phyloP scores from a whole-genome alignment of 2,329 filamentous ascomycete genomes.

The Sodiomyces alkalinus region DNA sequence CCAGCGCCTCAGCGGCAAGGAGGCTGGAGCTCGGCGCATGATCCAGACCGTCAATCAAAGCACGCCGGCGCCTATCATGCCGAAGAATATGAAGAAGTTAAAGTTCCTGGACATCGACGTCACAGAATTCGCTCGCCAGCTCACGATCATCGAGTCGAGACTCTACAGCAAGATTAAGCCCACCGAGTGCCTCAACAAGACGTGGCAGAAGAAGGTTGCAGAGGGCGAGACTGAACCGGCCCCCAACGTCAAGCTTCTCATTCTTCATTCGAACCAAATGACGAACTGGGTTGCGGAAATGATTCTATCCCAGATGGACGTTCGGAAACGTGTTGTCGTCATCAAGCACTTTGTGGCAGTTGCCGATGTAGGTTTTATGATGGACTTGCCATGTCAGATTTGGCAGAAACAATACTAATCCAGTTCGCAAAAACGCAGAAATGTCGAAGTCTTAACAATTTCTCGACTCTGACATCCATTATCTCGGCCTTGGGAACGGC shows the following conservation, averaged over 20 bases:
- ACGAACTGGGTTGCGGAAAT: slow-evolving; percentile 99
- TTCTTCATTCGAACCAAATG: slow-evolving; percentile 95
- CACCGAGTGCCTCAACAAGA: slow-evolving; percentile 94
- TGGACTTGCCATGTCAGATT: not conserved
- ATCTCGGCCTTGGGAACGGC: slow-evolving; percentile 91
- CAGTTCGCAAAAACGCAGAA: slow-evolving; percentile 38
- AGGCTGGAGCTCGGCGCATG: slow-evolving; percentile 70
- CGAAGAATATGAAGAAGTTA: slow-evolving; percentile 98
- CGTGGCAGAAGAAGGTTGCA: slow-evolving; percentile 89
- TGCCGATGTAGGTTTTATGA: slow-evolving; percentile 58
- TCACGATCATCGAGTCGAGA: slow-evolving; percentile 91
- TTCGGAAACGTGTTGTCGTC: slow-evolving; percentile 90
- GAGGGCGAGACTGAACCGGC: slow-evolving; percentile 75
- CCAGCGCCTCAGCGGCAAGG: slow-evolving; percentile 75
- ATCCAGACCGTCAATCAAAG: slow-evolving; percentile 74
- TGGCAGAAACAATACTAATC: slow-evolving; percentile 3
- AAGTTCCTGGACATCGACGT: slow-evolving; percentile 97
- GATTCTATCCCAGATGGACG: slow-evolving; percentile 88
- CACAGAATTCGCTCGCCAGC: slow-evolving; percentile 88
- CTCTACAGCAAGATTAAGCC: slow-evolving; percentile 93
- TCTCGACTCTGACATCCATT: slow-evolving; percentile 92
- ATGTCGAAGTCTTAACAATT: slow-evolving; percentile 90
- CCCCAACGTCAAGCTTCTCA: slow-evolving; percentile 87
- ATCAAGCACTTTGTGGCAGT: slow-evolving; percentile 98
- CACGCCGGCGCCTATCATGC: slow-evolving; percentile 77